Conservation (phyloP, 495 filamentous ascomycete species). For the Arthonia radiata region DNA sequence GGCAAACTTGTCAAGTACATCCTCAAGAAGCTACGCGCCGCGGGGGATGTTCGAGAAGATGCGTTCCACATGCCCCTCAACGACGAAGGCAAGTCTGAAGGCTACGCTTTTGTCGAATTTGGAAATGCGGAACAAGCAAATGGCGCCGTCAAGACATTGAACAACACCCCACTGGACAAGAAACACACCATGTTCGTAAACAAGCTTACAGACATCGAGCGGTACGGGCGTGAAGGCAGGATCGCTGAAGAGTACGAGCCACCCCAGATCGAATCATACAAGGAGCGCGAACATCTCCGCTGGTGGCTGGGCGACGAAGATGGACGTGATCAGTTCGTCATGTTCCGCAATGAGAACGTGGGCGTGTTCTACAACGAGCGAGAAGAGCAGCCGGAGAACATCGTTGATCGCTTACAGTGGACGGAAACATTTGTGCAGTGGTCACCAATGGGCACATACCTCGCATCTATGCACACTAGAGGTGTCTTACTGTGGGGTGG, state of each 20-base stretch:
- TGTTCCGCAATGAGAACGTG: conserved; percentile 72
- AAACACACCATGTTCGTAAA: conserved; percentile 87
- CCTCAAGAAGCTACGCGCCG: conserved; percentile 63
- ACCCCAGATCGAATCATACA: conserved; percentile 53
- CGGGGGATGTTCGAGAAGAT: conserved; percentile 67
- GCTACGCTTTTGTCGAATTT: conserved; percentile 94
- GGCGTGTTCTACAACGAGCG: conserved; percentile 97
- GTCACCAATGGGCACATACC: conserved; percentile 82
- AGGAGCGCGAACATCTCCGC: conserved; percentile 79
- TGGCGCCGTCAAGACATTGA: conserved; percentile 63
- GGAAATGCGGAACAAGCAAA: conserved; percentile 75
- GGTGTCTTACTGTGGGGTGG: conserved; percentile 96
- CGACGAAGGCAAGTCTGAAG: conserved; percentile 55
- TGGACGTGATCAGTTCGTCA: conserved; percentile 79
- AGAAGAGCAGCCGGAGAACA: conserved; percentile 61
- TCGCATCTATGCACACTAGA: conserved; percentile 82
- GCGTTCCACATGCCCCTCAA: conserved; percentile 78
- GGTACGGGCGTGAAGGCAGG: conserved; percentile 79
- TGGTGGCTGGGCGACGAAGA: conserved; percentile 73
- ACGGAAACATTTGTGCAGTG: conserved; percentile 94
- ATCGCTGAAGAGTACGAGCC: conserved; percentile 71
- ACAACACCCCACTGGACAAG: conserved; percentile 70
- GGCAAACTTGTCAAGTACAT: conserved; percentile 86
- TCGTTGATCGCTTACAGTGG: conserved; percentile 82
- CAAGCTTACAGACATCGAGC: conserved; percentile 93